Base-by-base conservation (phyloP, 1,139 yeast genomes). In the Saccharomyces hybrid region DNA sequence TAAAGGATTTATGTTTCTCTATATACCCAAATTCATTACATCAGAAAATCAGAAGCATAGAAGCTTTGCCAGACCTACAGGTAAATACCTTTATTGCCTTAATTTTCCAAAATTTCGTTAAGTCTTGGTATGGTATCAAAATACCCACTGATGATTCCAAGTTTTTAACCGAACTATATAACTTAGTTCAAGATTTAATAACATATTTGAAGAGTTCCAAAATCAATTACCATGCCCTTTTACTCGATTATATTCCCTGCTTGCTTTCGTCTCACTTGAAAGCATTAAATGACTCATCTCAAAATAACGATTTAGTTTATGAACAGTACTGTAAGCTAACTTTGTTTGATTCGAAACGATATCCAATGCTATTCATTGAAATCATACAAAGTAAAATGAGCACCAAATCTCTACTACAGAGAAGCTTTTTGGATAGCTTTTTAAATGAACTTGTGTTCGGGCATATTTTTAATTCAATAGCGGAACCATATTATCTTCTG, bases 61-160 rank as follows among this genome's bases (percentile, higher is more conserved):
- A 59, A 3, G 42, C 46, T 5, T 20, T 41, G 5, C 47, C 57
- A 5, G 60, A 59, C 32, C 53, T 67, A 25, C 57, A 64, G 14
- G 44, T 61, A 2, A 61, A 63, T 51, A 63, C 70, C 4, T 56
- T 68, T 8, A 38, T 59, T 25, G 60, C 65, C 8, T 56, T 68
- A 31, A 48, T 66, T 9, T 51, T 64, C 29, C 58, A 63, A 51
- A 66, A 64, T 52, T 67, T 63, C 53, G 53, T 68, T 6, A 54
- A 54, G 7, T 50, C 62, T 14, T 68, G 71, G 71, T 67, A 67
- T 53, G 70, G 70, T 8, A 29, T 55, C 11, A 67, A 64, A 52
- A 61, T 67, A 4, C 63, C 64, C 5, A 58, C 67, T 2, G 26
- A 56, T 7, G 64, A 64, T 50, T 59, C 57, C 16, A 62, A 62